Conservation (phyloP, 2,329 filamentous ascomycete genomes). For the Cryphonectria japonica region DNA sequence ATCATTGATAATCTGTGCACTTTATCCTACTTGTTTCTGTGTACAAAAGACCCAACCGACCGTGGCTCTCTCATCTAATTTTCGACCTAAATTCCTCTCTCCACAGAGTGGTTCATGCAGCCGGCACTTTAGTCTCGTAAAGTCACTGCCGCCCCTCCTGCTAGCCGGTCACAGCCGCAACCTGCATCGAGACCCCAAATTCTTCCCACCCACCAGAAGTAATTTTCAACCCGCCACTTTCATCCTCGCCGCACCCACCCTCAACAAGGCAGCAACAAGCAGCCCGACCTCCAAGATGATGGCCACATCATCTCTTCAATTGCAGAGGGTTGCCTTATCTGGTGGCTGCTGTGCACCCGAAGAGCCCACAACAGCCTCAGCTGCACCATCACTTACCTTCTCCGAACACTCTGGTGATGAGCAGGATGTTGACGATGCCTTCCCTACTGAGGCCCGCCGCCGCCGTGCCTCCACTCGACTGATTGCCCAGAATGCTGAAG, state of each 20-base stretch:
- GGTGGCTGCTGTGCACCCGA: constrained; percentile 38
- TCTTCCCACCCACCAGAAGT: background rate
- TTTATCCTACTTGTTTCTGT: background rate
- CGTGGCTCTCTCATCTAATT: constrained; percentile 24
- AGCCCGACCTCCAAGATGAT: constrained; percentile 40
- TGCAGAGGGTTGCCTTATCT: constrained; percentile 37
- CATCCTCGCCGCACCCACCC: background rate
- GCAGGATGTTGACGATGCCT: constrained; percentile 53
- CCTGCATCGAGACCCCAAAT: constrained; percentile 25
- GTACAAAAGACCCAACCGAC: background rate
- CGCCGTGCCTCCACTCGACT: constrained; percentile 72
- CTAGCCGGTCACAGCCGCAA: constrained; percentile 18
- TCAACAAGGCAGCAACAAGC: constrained; percentile 34
- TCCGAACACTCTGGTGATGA: constrained; percentile 62
- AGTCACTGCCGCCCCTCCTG: constrained; percentile 27
- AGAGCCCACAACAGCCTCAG: constrained; percentile 49
- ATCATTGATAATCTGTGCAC: background rate
- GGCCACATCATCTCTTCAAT: constrained; percentile 42
- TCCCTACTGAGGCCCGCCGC: constrained; percentile 49
- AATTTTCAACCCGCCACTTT: background rate
- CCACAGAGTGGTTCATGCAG: constrained; percentile 19
- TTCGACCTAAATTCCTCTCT: constrained; percentile 3
- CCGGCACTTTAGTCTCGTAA: background rate
- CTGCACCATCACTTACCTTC: constrained; percentile 65
- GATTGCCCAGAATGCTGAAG: constrained; percentile 64